Base-by-base conservation (phyloP, 148 eudicot genomes). In the Fallopia convolvulus region DNA sequence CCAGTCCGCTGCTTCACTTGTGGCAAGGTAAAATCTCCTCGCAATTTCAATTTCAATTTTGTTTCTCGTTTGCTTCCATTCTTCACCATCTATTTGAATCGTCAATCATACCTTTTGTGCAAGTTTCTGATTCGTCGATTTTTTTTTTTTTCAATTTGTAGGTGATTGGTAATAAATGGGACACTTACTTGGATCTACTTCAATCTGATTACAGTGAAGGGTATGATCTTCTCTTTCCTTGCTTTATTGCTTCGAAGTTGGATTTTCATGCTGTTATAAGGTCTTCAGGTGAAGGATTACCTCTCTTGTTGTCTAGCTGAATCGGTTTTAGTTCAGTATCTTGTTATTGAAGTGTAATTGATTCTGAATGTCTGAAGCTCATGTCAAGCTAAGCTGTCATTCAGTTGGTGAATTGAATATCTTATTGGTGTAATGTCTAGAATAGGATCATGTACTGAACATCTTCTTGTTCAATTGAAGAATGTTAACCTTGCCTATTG, bases 151-250 rank as follows among this genome's bases (percentile, higher is more conserved):
- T 20, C 17, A n/a, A 1, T 70, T 33, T 72, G 50, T 56, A 94
- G 98, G 98, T 94, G 14, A 94, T 94, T 82, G 98, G 98, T 23
- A 94, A 94, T 84, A 94, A 94, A 81, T 94, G 97, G 98, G 98
- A 94, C 72, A 79, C 85, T 7, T 94, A 94, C 73, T 95, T 94
- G 72, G 98, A 94, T 80, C 91, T 94, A 82, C 97, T 94, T 48
- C 98, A 94, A 75, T 88, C 96, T 48, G 97, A 94, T 85, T 94
- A 94, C 78, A 76, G 84, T 32, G 98, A 94, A 88, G 98, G 98
- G 98, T 94, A 12, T 58, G 80, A 41, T 15, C 0, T 12, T 15
- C 20, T 49, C 48, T 26, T 32, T 6, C 8, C 8, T 30, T 14
- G n/a, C 4, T 32, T 75, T 58, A 1, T 21, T n/a, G 63, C 63